phyloP scores from a whole-genome alignment of 148 eudicot species.

The Gaultheria prostrata region DNA sequence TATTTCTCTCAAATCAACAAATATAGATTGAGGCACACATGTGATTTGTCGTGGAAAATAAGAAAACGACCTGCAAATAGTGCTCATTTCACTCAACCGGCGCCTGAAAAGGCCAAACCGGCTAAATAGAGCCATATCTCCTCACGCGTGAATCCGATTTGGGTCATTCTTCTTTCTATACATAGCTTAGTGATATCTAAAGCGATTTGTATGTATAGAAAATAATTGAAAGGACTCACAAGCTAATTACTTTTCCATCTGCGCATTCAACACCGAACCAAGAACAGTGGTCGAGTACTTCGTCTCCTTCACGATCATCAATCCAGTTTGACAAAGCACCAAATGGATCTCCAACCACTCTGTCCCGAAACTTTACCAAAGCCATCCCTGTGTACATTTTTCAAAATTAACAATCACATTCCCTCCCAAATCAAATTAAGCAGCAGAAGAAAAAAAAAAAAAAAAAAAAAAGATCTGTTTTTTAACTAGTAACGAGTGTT shows the following conservation, averaged over 20 bases:
- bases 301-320: conserved; percentile 11
- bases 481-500: neutral
- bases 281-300: conserved; percentile 47
- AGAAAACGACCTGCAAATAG: too few species aligned
- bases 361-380: conserved; percentile 54
- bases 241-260: conserved; percentile 42
- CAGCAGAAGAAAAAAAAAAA: too few species aligned
- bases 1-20: neutral
- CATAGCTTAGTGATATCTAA: too few species aligned
- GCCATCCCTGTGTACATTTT: conserved; percentile 54
- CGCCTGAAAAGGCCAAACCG: too few species aligned
- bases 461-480: neutral
- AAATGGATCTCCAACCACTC: conserved; percentile 58
- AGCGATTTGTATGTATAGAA: too few species aligned
- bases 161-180: too few species aligned
- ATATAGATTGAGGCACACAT: too few species aligned
- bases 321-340: conserved; percentile 58
- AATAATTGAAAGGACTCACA: conserved; percentile 39
- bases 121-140: too few species aligned
- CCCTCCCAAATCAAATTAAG: neutral
- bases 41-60: too few species aligned
- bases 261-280: conserved; percentile 69
- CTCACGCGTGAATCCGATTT: too few species aligned
- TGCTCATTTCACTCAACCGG: too few species aligned
- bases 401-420: conserved; percentile 1